A percentile compares a stretch with the other conserved stretches of the same genome.
Conservation (phyloP, 2,329 filamentous ascomycete genomes). For the Aspergillus sp. region DNA sequence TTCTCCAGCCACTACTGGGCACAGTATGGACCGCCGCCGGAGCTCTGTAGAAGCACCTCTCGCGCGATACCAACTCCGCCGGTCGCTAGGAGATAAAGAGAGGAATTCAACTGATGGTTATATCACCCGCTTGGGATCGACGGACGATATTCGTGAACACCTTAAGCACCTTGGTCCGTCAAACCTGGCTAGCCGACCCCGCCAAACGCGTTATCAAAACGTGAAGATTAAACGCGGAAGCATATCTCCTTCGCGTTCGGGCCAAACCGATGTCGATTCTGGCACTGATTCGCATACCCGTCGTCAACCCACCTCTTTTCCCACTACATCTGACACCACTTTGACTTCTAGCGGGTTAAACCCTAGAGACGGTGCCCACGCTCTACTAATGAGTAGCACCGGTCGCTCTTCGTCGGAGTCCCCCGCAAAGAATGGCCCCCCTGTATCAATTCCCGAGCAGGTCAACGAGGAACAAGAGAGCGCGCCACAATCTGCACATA, state of each 20-base stretch:
- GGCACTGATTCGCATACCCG: slow-evolving; percentile 39
- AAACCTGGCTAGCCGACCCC: slow-evolving; percentile 61
- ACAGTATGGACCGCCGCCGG: slow-evolving; percentile 27
- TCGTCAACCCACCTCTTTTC: slow-evolving; percentile 13
- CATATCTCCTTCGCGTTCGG: slow-evolving; percentile 32
- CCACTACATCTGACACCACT: neutral
- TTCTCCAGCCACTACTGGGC: slow-evolving; percentile 23
- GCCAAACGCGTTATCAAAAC: slow-evolving; percentile 60
- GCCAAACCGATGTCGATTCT: slow-evolving; percentile 37
- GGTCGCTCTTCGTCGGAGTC: slow-evolving; percentile 21
- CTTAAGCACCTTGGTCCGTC: slow-evolving; percentile 65
- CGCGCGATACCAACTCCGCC: slow-evolving; percentile 42
- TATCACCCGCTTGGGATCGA: slow-evolving; percentile 51
- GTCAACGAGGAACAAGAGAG: slow-evolving; percentile 34
- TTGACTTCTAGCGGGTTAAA: slow-evolving; percentile 55
- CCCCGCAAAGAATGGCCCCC: slow-evolving; percentile 26
- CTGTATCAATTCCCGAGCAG: slow-evolving; percentile 32
- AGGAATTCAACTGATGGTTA: slow-evolving; percentile 27
- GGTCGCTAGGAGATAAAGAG: slow-evolving; percentile 31
- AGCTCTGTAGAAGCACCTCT: slow-evolving; percentile 38
- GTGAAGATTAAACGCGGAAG: slow-evolving; percentile 66
- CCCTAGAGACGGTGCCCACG: slow-evolving; percentile 66
- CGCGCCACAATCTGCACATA: slow-evolving; percentile 20
- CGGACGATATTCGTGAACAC: slow-evolving; percentile 58
- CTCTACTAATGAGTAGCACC: slow-evolving; percentile 54